These are phyloP conservation scores for Cladosporium phlei DNA, from an alignment of 2,329 filamentous ascomycete genomes.

Conservation along the genomic window DNA sequence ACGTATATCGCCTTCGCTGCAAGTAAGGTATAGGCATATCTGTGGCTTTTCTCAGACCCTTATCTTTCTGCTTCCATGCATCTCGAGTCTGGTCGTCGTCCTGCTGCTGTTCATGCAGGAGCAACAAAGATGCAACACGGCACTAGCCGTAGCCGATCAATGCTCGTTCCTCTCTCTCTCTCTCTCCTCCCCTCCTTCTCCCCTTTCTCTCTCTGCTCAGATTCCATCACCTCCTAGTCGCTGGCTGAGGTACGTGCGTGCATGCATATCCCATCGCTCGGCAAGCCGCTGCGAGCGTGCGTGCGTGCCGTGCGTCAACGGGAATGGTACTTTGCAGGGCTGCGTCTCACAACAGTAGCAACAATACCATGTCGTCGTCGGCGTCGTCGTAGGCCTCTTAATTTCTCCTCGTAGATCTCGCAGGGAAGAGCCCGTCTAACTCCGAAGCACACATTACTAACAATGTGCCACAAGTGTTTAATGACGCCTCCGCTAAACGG, in stretches of 20 bases:
- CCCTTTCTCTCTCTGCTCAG: no score
- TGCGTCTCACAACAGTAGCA: constrained; percentile 9
- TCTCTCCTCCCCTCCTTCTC: no score
- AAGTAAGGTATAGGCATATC: constrained; percentile 6
- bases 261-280: not conserved
- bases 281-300: no score
- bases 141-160: constrained; percentile 3
- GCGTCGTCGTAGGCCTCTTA: constrained; percentile 6
- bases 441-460: not conserved
- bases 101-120: constrained; percentile 3
- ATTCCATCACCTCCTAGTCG: not conserved
- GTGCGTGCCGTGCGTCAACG: no score
- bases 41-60: not conserved
- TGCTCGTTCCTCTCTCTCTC: not conserved
- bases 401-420: not conserved
- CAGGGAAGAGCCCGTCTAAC: no score
- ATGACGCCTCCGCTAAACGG: no score
- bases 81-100: no score
- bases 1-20: no score
- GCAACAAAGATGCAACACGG: constrained; percentile 6
- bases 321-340: constrained; percentile 1
- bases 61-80: constrained; percentile 1
- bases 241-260: not conserved
- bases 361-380: no score
- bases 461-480: no score